phyloP scores from a whole-genome alignment of 352 stramenopile species.

The Phytopythium chamaehyphon region DNA sequence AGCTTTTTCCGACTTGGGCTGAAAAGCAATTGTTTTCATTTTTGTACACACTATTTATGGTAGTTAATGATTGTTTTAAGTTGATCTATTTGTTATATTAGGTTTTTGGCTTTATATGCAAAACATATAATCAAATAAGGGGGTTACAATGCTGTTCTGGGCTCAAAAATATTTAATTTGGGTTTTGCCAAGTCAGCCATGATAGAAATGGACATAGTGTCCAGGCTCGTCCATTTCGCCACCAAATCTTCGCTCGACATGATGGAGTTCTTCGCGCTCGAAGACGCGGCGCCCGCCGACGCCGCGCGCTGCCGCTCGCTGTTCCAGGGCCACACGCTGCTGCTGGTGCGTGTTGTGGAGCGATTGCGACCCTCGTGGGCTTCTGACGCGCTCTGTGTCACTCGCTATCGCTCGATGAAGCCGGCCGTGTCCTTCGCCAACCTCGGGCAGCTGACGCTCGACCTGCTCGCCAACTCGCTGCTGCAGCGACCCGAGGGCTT shows the following conservation, averaged over 20 bases:
- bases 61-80: too few relatives aligned
- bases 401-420: slow-evolving; percentile 31
- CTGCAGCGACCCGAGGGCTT: slow-evolving; percentile 40
- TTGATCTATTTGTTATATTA: too few relatives aligned
- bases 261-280: slow-evolving; percentile 48
- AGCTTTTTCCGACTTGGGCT: neutral
- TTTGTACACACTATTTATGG: too few relatives aligned
- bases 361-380: neutral
- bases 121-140: too few relatives aligned
- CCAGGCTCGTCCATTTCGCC: too few relatives aligned
- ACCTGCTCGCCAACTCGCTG: slow-evolving; percentile 74
- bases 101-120: too few relatives aligned
- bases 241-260: neutral
- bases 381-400: neutral
- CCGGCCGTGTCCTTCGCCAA: slow-evolving; percentile 79
- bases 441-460: slow-evolving; percentile 71
- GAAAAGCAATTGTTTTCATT: neutral
- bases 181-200: too few relatives aligned
- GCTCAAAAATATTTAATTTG: too few relatives aligned
- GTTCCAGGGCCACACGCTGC: slow-evolving; percentile 50
- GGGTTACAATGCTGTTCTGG: too few relatives aligned
- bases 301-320: slow-evolving; percentile 16
- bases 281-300: slow-evolving; percentile 21
- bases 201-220: too few relatives aligned
- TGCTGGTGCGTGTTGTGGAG: slow-evolving; percentile 36